A percentile compares a stretch with the other conserved stretches of the same genome.
Conservation (phyloP, 768 basidiomycete genomes). For the Russula olivacea region DNA sequence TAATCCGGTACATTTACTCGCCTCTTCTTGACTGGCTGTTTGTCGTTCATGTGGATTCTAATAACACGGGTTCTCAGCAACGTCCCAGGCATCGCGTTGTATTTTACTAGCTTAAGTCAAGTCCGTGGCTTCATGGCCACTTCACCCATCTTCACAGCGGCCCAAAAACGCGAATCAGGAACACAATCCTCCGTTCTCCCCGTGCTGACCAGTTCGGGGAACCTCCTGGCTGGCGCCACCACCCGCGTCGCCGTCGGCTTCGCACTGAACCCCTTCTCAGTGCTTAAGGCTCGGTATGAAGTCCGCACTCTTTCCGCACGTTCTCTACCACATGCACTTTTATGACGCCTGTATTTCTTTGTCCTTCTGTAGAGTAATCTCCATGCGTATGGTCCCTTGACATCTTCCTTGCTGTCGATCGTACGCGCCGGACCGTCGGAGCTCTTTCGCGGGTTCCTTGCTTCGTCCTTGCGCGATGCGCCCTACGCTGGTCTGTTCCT, state of each 20-base stretch:
- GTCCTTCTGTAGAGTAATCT: slow-evolving; percentile 56
- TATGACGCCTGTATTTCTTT: background rate
- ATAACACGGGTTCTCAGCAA: slow-evolving; percentile 47
- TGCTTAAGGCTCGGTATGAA: slow-evolving; percentile 91
- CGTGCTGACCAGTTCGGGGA: slow-evolving; percentile 67
- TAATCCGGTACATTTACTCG: slow-evolving; percentile 50
- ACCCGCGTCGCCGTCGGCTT: slow-evolving; percentile 78
- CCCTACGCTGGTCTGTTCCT: slow-evolving; percentile 91
- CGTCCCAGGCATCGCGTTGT: slow-evolving; percentile 87
- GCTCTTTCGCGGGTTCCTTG: slow-evolving; percentile 77
- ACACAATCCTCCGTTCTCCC: slow-evolving; percentile 52
- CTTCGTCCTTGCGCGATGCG: slow-evolving; percentile 88
- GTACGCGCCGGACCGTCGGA: slow-evolving; percentile 70
- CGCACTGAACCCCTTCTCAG: slow-evolving; percentile 82
- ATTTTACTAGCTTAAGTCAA: slow-evolving; percentile 82
- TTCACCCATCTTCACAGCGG: slow-evolving; percentile 59
- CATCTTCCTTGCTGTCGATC: slow-evolving; percentile 53
- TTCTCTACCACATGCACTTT: background rate
- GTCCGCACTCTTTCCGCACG: slow-evolving; percentile 37
- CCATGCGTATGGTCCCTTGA: slow-evolving; percentile 61
- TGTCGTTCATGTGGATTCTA: background rate
- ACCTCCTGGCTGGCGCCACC: slow-evolving; percentile 80
- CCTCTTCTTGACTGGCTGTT: background rate
- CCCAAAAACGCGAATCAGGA: slow-evolving; percentile 19
- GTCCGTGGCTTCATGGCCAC: slow-evolving; percentile 71